Conservation (phyloP, 345 rosid species). For the Eucalyptus paniculata region DNA sequence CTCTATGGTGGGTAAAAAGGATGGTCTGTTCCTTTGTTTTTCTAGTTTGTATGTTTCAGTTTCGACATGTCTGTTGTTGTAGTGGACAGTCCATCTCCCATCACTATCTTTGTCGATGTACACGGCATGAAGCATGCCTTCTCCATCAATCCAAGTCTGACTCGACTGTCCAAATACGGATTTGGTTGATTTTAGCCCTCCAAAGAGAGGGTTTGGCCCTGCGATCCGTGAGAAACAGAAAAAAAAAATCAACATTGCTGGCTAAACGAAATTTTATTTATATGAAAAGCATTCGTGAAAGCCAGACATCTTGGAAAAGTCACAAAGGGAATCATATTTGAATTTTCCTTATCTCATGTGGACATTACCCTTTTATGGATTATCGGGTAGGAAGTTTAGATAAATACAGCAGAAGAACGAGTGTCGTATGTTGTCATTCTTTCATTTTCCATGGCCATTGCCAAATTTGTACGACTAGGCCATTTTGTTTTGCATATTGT, state of each 20-base stretch:
- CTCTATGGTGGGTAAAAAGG: slow-evolving; percentile 29
- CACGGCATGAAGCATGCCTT: slow-evolving; percentile 50
- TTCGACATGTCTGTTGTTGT: slow-evolving; percentile 34
- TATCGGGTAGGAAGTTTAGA: background rate
- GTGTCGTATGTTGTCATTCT: background rate
- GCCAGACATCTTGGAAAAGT: background rate
- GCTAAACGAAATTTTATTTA: background rate
- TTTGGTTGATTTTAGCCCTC: slow-evolving; percentile 19
- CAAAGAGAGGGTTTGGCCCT: slow-evolving; percentile 46
- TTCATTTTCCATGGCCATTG: background rate
- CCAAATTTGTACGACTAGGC: background rate
- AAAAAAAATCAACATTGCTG: background rate
- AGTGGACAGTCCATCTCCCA: slow-evolving; percentile 20
- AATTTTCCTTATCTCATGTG: background rate
- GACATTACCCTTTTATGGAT: background rate
- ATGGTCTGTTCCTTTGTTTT: slow-evolving; percentile 19
- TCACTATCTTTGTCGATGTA: slow-evolving; percentile 15
- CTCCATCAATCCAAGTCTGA: slow-evolving; percentile 38
- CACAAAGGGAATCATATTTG: background rate
- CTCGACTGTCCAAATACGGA: slow-evolving; percentile 32
- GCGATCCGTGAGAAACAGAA: background rate
- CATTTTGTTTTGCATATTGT: background rate
- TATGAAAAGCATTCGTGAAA: background rate
- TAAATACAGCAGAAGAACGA: background rate
- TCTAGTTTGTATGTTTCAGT: slow-evolving; percentile 27